Base-by-base conservation (phyloP, 2,329 filamentous ascomycete species). In the Stagonosporopsis vannaccii region DNA sequence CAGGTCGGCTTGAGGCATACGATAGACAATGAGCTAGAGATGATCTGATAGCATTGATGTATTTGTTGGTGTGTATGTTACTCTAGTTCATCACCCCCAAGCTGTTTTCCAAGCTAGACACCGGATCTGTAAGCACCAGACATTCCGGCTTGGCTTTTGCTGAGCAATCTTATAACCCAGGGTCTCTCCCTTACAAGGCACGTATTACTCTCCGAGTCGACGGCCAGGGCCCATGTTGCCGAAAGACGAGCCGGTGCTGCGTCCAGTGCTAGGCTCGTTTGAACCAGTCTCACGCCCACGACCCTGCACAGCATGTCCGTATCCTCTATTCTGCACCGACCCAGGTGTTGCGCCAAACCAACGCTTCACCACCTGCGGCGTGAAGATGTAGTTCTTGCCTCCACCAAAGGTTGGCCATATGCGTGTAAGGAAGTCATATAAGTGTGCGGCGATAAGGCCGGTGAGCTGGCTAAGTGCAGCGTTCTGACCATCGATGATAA, bases 361-460 rank as follows among this genome's bases (percentile, higher is more conserved):
- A 51, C 83, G 83, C 56, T 85, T 87, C 55, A 98, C 77, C 63
- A 92, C 87, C 6, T 75, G 74, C 2, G 95, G 95, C 0, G 92
- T 95, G 13, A 83, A 81, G 32, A 97, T 81, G 44, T 89, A 82
- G 70, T 93, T 96, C 47, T 81, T 82, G 0, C 95, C 95, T 52
- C 91, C 90, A 28, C 92, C 94, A 71, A 95, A 95, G 51, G 90
- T 87, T 5, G 95, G 95, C 82, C 92, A 98, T 37, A 97, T 83
- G 44, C 91, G 85, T 2, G 90, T 92, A 45, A 97, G 76, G 71
- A 98, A 99, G 73, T 98, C 91, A 77, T 92, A 96, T 19, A 95
- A 70, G 74, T 99, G 95, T 4, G 93, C 93, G 12, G 93, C 91
- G 39, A 96, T 62, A 11, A 99, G 82, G n/a, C 95, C 95, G 30